A percentile compares a stretch with the other conserved stretches of the same genome.
Evolutionary conservation across 148 eudicot species (phyloP).

Genomic region (Rhododendron henanense): DNA sequence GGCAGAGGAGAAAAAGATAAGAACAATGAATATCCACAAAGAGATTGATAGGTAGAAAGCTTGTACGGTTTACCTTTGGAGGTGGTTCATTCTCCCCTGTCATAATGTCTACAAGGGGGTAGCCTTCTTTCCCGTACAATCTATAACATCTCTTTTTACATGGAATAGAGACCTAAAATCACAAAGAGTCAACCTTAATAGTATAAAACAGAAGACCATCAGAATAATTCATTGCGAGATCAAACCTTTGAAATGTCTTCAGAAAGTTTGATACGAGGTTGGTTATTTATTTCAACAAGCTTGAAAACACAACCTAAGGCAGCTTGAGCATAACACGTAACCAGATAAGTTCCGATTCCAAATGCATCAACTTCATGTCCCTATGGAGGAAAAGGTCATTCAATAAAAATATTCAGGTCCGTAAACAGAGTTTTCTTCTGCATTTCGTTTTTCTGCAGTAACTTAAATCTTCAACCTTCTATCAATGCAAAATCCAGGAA

Average conservation of each 20-base stretch:
- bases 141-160: conserved; percentile 88
- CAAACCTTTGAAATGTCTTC: conserved; percentile 96
- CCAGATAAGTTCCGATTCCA: conserved; percentile 93
- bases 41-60: neutral
- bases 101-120: conserved; percentile 84
- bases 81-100: conserved; percentile 88
- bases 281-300: conserved; percentile 93
- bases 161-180: conserved; percentile 81
- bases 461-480: neutral
- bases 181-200: conserved; percentile 15
- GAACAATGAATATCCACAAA: neutral
- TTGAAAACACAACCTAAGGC: conserved; percentile 97
- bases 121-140: conserved; percentile 92
- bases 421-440: neutral
- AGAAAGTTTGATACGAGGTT: conserved; percentile 95
- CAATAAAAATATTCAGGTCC: neutral
- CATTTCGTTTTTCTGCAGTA: neutral
- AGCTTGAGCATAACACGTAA: conserved; percentile 98
- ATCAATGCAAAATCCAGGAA: neutral
- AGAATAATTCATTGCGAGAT: conserved; percentile 7
- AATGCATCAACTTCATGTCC: conserved; percentile 95
- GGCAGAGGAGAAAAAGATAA: neutral
- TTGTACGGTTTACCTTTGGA: conserved; percentile 58
- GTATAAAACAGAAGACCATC: neutral
- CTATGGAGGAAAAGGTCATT: conserved; percentile 32